Evolutionary conservation across 1,139 yeast genomes (phyloP).

Genomic region (Pichia sp.): DNA sequence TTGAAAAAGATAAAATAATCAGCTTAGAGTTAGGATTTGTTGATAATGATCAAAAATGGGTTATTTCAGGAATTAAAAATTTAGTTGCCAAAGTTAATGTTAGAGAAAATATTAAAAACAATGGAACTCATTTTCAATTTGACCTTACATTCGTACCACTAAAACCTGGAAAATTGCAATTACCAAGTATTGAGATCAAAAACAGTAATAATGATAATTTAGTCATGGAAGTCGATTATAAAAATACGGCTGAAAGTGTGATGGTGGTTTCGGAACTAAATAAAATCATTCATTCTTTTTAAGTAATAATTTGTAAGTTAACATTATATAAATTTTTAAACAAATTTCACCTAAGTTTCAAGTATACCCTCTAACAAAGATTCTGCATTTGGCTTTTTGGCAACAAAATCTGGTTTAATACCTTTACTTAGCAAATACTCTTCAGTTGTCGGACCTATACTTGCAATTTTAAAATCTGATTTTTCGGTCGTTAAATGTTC

Average conservation of each 20-base stretch:
- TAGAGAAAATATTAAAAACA: constrained; percentile 12
- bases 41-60: constrained; percentile 50
- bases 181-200: constrained; percentile 59
- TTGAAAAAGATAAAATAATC: constrained; percentile 12
- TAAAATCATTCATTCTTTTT: constrained; percentile 55
- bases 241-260: constrained; percentile 62
- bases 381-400: constrained; percentile 66
- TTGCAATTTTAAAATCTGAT: constrained; percentile 48
- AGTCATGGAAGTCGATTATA: constrained; percentile 55
- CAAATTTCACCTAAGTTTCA: neutral
- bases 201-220: constrained; percentile 29
- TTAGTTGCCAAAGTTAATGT: constrained; percentile 34
- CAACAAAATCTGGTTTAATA: constrained; percentile 56
- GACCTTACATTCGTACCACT: constrained; percentile 61
- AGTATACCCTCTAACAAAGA: constrained; percentile 42
- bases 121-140: constrained; percentile 23
- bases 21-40: constrained; percentile 35
- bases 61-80: constrained; percentile 59
- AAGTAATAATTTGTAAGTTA: constrained; percentile 16
- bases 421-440: constrained; percentile 49
- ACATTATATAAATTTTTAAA: constrained; percentile 1
- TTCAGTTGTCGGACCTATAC: constrained; percentile 92
- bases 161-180: constrained; percentile 61
- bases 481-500: constrained; percentile 34
- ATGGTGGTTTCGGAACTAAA: constrained; percentile 70